Base-by-base conservation (phyloP, 2,329 filamentous ascomycete species). In the Talaromyces albobiverticillius region DNA sequence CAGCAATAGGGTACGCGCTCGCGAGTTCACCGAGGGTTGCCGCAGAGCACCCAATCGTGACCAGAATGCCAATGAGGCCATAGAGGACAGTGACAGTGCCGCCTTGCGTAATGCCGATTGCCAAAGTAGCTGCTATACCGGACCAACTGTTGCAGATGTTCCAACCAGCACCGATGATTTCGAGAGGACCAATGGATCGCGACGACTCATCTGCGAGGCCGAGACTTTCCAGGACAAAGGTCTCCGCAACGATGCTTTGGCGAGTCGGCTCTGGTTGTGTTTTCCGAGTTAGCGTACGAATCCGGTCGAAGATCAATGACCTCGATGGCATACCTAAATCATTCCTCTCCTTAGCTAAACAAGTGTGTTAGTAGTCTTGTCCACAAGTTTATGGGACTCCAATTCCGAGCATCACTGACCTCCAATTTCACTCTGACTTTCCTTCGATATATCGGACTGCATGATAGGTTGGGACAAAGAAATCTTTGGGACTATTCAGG, bases 111-210 rank as follows among this genome's bases (percentile, higher is more conserved):
- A 80, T 79, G 26, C 76, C 77, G 1, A 77, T 79, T 55, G 78
- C 69, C 57, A 80, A 59, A 4, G 74, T 75, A 8, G 76, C 74
- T 1, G 75, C 76, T 49, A 80, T 78, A 47, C 75, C 77, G 56
- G 77, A 78, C 77, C 77, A 80, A 1, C 75, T 77, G 57, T 80
- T 79, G 25, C 76, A 78, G 52, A 80, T 71, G 8, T 74, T 77
- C 61, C 79, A 80, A 9, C 77, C 76, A 11, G 79, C 74, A n/a
- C 76, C 77, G 3, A 79, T 46, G 5, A 46, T 46, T 3, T 10
- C 34, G 79, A 68, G 1, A 76, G 78, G 60, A 74, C 67, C n/a
- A 10, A 42, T 38, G 34, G 34, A n/a, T n/a, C n/a, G n/a, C n/a
- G n/a, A n/a, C n/a, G n/a, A n/a, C n/a, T n/a, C n/a, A n/a, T n/a